Base-by-base conservation (phyloP, 805 yeast species). In the Candida qinlingensis region DNA sequence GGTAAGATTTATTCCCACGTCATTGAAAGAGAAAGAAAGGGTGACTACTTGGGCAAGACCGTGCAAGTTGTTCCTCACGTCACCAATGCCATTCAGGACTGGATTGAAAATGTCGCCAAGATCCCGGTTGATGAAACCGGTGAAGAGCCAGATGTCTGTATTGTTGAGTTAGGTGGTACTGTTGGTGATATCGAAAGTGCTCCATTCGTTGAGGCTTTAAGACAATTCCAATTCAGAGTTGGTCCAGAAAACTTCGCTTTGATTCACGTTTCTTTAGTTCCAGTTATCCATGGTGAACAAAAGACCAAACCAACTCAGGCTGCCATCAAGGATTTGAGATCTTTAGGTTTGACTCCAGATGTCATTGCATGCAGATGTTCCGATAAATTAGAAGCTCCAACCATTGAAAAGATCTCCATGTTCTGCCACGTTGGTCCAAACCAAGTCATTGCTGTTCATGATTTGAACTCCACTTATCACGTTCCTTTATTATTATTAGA, bases 251-350 rank as follows among this genome's bases (percentile, higher is more conserved):
- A 88, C 72, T 94, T 94, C 71, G 96, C 97, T 19, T 77, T 94
- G 65, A 88, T 92, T 61, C 99, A 94, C 61, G 99, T 94, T 43
- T 92, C 98, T 41, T 76, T 94, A 55, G 98, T 94, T 42, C 98
- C 98, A 41, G 98, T 94, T 44, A 92, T 94, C 63, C 96, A 91
- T 60, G 99, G 98, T 54, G 99, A 94, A 75, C 97, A 94, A 70
- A 94, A 94, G 77, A 94, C 99, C 39, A 94, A 94, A 71, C 99
- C 99, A 50, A 94, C 99, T 10, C 99, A 94, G 74, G 99, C 98
- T 55, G 99, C 99, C 42, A 87, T 94, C 64, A 89, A 90, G 68
- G 99, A 94, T 69, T 79, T 94, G 70, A 85, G 99, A 72, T 87
- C 96, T 42, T 74, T 92, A 52, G 99, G 99, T 61, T 79, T 94